These are phyloP conservation scores for Phaseolus coccineus DNA, from an alignment of 331 rosid species.

Conservation along the genomic window DNA sequence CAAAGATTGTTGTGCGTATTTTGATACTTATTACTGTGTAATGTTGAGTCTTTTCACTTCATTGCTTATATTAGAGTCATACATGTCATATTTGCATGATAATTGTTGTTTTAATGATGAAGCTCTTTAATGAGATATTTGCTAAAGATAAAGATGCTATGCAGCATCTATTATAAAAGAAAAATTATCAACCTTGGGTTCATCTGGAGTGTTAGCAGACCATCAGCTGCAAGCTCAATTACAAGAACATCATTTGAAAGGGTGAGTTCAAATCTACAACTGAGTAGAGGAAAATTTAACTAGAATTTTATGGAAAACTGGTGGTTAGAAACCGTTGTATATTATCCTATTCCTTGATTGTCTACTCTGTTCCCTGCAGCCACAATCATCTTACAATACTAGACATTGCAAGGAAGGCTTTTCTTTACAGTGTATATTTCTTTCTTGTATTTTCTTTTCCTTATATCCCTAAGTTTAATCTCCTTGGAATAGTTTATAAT, in stretches of 20 bases:
- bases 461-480: conserved; percentile 19
- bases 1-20: background rate
- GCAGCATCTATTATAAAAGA: conserved; percentile 96
- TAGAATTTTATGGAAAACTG: conserved; percentile 29
- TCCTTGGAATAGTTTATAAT: conserved; percentile 34
- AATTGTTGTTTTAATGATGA: conserved; percentile 26
- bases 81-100: conserved; percentile 34
- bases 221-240: conserved; percentile 99
- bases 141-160: conserved; percentile 54
- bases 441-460: conserved; percentile 34
- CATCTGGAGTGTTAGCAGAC: conserved; percentile 97
- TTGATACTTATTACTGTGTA: conserved; percentile 14
- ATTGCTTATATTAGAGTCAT: conserved; percentile 16
- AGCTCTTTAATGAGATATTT: conserved; percentile 41
- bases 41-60: conserved; percentile 14
- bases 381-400: conserved; percentile 82
- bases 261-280: conserved; percentile 62
- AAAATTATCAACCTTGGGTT: conserved; percentile 88
- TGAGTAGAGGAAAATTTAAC: conserved; percentile 28
- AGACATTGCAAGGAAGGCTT: conserved; percentile 98
- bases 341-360: conserved; percentile 41
- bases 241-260: conserved; percentile 91
- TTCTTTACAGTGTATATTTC: conserved; percentile 90
- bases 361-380: conserved; percentile 58
- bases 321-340: conserved; percentile 11